Evolutionary conservation across 2,329 filamentous ascomycete species (phyloP), one percentile per base, ranked within the genome.

Genomic region (Colletotrichum theobromicola): DNA sequence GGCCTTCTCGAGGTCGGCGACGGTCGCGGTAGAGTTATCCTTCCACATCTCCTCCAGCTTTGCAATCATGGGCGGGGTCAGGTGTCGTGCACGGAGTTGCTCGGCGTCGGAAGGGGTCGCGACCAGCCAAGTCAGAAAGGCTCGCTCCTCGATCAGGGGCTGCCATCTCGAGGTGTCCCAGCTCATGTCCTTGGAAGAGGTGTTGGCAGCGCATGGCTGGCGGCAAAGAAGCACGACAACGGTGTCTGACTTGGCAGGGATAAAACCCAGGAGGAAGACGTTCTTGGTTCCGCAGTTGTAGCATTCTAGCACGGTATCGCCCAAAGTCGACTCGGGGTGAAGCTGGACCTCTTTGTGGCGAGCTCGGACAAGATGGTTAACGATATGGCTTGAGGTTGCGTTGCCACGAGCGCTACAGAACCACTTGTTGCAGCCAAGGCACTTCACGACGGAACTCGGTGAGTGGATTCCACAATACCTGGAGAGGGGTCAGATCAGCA

Each of bases 211-310:
- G 84, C 97, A 99, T 61, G 97, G 97, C 84, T 98, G 97, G 75
- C 97, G 95, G 84, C 97, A 99, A 46, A 99, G 90, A 58, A 99
- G 91, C 28, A 99, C 97, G 9, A 99, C 97, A 32, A 99, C 97
- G 0, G 97, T 98, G 81, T 99, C 97, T 13, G 97, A 98, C 83
- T 99, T 99, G 71, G 97, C 97, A 12, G 97, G 97, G 79, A 99
- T 99, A 83, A 99, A 99, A 8, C 97, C 97, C 32, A 99, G 93
- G 42, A 98, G 89, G 79, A 99, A 99, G 63, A 98, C 96, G 83
- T 99, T 99, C 87, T 98, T 98, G n/a, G 95, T 98, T 61, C 96
- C 97, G 84, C 97, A 99, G 86, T 98, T 98, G 88, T 99, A 99
- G 87, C 97, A 99, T 87, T 99, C 97, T 76, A 99, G 90, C 46